Base-by-base conservation (phyloP, 805 yeast species). In the Kuraishia piskuri region DNA sequence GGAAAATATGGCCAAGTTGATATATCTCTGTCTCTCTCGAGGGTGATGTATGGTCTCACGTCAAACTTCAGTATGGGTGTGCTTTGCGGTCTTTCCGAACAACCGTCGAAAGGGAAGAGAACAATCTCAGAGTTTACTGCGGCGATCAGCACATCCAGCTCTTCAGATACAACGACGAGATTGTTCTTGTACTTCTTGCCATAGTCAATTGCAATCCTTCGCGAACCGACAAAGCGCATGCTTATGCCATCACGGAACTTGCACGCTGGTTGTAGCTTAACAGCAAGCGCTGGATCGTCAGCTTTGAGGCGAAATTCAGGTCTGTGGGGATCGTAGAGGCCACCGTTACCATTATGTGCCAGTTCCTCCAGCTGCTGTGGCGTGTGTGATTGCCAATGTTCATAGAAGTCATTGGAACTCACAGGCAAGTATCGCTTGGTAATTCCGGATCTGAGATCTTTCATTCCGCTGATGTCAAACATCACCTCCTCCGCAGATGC, bases 1-100 rank as follows among this genome's bases (percentile, higher is more conserved):
- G 86, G 86, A 50, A 68, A 72, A 50, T 69, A 68, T 0, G 82
- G 79, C 78, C 79, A 77, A 0, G 83, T 78, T 22, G 49, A 19
- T 20, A 20, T 45, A 12, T 40, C 40, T 36, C 47, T 22, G 17
- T 22, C 31, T 10, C 31, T n/a, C 22, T 40, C 25, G 10, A 36
- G 31, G 24, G 22, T 20, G 12, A 50, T n/a, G 24, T 40, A 44
- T 9, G 22, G 47, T 10, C 47, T 22, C 17, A 22, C 23, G 36
- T 37, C 46, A 19, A 49, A 49, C 37, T 26, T 26, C 44, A 31
- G 45, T 22, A 49, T 20, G n/a, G 50, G 45, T 45, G 14, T 21
- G 19, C 14, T 22, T 21, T 45, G 23, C 14, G 47, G 47, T 12
- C 47, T 7, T 6, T 22, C 23, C 12, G 23, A 22, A 19, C 17